phyloP scores from a whole-genome alignment of 306 rosid genomes.

The Cucurbita moschata region DNA sequence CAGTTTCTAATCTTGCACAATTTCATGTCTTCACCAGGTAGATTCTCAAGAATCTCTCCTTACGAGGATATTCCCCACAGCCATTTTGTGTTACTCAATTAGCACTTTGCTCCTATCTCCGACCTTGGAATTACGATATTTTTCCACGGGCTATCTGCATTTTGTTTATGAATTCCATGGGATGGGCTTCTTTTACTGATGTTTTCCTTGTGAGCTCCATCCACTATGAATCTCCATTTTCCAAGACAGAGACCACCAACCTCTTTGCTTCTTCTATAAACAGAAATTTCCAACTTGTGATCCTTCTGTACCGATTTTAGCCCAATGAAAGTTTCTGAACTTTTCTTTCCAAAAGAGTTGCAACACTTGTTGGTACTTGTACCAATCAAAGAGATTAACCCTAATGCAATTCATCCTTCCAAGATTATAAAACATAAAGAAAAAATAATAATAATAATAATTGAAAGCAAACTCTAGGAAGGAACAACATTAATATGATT shows the following conservation, averaged over 20 bases:
- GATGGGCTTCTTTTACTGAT: neutral
- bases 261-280: neutral
- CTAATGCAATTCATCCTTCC: neutral
- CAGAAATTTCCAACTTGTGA: neutral
- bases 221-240: neutral
- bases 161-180: neutral
- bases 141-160: neutral
- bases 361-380: neutral
- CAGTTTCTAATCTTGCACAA: neutral
- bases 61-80: neutral
- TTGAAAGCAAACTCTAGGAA: neutral
- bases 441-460: neutral
- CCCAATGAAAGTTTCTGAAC: neutral
- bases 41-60: neutral
- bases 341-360: neutral
- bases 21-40: neutral
- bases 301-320: neutral
- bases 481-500: neutral
- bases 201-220: neutral
- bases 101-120: neutral
- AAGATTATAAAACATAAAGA: neutral
- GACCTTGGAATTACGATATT: neutral
- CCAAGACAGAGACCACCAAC: neutral
- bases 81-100: neutral
- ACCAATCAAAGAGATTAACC: neutral